These are phyloP conservation scores for Miscanthus lutarioriparius DNA, from an alignment of 176 grass and related monocot genomes.

Conservation along the genomic window DNA sequence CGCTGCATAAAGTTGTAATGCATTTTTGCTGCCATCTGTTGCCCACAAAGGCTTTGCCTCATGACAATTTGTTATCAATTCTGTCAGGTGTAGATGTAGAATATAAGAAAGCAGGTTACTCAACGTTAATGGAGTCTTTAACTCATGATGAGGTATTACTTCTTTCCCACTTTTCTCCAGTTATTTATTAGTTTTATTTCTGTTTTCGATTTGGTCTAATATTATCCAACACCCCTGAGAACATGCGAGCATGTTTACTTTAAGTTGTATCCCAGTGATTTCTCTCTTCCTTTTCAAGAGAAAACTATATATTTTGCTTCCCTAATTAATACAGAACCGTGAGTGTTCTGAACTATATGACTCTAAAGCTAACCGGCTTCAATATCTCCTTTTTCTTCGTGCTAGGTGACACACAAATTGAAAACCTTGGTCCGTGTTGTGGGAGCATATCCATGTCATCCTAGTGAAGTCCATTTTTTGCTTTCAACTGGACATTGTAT, in stretches of 20 bases:
- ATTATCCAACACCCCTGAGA: neutral
- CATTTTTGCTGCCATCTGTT: neutral
- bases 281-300: neutral
- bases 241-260: slow-evolving; percentile 10
- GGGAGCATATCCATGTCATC: slow-evolving; percentile 53
- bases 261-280: neutral
- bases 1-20: neutral
- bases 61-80: slow-evolving; percentile 33
- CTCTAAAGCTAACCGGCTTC: neutral
- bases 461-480: slow-evolving; percentile 37
- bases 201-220: neutral
- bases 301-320: neutral
- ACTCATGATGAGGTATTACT: slow-evolving; percentile 59
- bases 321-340: neutral
- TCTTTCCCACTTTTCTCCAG: slow-evolving; percentile 6
- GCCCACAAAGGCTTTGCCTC: neutral
- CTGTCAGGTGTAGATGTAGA: slow-evolving; percentile 46
- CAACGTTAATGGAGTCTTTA: slow-evolving; percentile 79
- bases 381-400: slow-evolving; percentile 13
- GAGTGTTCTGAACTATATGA: neutral
- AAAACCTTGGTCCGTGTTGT: slow-evolving; percentile 81
- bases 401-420: slow-evolving; percentile 62
- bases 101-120: slow-evolving; percentile 35
- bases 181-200: slow-evolving; percentile 16
- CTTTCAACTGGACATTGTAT: slow-evolving; percentile 36